Evolutionary conservation across 2,329 filamentous ascomycete species (phyloP).

Genomic region (Ophiosphaerella herpotricha): DNA sequence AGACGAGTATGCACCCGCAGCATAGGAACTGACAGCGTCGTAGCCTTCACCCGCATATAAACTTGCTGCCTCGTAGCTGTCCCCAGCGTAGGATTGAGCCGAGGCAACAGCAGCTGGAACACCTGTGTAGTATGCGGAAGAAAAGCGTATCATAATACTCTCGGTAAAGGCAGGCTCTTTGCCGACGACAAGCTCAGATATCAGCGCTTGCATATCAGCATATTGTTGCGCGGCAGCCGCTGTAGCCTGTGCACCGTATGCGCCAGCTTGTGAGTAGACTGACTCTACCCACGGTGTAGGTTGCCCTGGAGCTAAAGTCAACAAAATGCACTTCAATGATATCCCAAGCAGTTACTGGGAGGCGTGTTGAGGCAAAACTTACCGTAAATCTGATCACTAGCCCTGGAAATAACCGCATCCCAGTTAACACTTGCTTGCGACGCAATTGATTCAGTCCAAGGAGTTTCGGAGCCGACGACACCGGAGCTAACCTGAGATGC

Average conservation of each 20-base stretch:
- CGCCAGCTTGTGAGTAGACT: slow-evolving; percentile 57
- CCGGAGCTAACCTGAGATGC: slow-evolving; percentile 53
- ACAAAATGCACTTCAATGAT: background rate
- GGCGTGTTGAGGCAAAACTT: background rate
- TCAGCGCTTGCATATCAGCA: slow-evolving; percentile 69
- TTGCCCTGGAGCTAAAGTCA: slow-evolving; percentile 44
- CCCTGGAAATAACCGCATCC: slow-evolving; percentile 65
- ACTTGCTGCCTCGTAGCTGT: slow-evolving; percentile 51
- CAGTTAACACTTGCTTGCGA: slow-evolving; percentile 65
- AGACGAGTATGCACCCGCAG: slow-evolving; percentile 55
- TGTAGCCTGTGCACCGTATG: slow-evolving; percentile 66
- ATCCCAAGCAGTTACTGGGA: background rate
- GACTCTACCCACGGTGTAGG: slow-evolving; percentile 58
- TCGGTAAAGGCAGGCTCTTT: slow-evolving; percentile 83
- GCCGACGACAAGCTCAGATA: slow-evolving; percentile 76
- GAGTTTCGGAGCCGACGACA: slow-evolving; percentile 54
- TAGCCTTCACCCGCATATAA: slow-evolving; percentile 56
- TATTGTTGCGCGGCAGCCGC: slow-evolving; percentile 68
- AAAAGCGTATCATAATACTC: slow-evolving; percentile 74
- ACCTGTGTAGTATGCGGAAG: slow-evolving; percentile 72
- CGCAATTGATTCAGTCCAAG: slow-evolving; percentile 58
- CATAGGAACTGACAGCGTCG: slow-evolving; percentile 56
- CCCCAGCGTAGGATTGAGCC: slow-evolving; percentile 58
- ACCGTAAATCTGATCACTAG: slow-evolving; percentile 71
- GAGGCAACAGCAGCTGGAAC: slow-evolving; percentile 60